Evolutionary conservation across 371 early-diverging fungal species (phyloP).

Genomic region (Nematocida sp.): DNA sequence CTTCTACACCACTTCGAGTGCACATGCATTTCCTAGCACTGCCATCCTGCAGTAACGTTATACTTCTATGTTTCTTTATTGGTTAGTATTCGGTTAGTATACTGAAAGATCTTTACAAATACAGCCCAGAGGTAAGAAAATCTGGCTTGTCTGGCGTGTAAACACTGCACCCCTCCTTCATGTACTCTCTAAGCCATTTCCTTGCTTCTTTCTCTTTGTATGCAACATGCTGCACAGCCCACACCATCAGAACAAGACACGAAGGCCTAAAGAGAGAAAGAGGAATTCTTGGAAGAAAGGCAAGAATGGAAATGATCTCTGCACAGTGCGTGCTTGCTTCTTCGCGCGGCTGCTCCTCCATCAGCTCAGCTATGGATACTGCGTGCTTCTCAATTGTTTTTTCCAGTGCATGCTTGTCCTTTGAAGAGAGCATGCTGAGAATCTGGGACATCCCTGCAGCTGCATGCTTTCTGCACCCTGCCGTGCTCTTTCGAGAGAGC

Average conservation of each 20-base stretch:
- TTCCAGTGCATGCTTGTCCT: neutral
- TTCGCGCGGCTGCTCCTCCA: conserved; percentile 30
- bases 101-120: too few species aligned
- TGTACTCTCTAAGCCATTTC: conserved; percentile 22
- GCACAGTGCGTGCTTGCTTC: neutral
- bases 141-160: conserved; percentile 3
- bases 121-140: neutral
- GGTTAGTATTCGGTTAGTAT: too few species aligned
- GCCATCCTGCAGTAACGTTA: too few species aligned
- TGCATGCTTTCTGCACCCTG: neutral
- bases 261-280: conserved; percentile 13
- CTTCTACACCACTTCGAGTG: too few species aligned
- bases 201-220: neutral
- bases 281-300: neutral
- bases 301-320: neutral
- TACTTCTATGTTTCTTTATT: too few species aligned
- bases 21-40: too few species aligned
- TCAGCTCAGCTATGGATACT: neutral
- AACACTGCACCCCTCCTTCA: neutral
- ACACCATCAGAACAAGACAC: conserved; percentile 3
- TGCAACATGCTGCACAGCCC: neutral
- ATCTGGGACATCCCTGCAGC: neutral
- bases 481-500: neutral
- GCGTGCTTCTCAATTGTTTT: conserved; percentile 28
- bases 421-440: neutral